Evolutionary conservation across 345 rosid genomes (phyloP), one percentile per base, ranked within the genome.

Genomic region (Hibiscus tridactylites): DNA sequence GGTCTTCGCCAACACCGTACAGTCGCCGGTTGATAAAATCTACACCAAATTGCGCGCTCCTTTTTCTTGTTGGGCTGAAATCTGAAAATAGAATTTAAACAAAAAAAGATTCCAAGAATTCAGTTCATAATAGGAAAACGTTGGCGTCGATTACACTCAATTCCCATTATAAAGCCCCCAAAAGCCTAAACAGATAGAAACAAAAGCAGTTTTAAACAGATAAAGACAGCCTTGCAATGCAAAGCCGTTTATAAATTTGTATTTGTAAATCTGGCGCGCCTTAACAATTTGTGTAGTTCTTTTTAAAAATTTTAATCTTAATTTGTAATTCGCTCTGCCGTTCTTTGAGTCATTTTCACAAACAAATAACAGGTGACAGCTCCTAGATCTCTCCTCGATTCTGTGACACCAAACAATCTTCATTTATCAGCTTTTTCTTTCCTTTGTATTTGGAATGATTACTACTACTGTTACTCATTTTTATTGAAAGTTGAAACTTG

Each of bases 121-220:
- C 86, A 71, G 84, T 69, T 68, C 71, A 71, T 62, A 73, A 80
- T 21, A 70, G 74, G 76, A 68, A 77, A 79, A 76, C 81, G 78
- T 75, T 79, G 86, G 80, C 88, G 84, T 85, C 46, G 75, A 58
- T 68, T 61, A 2, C 83, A 79, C 85, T 79, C 84, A 68, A 84
- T 79, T 77, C 85, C 84, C 80, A 16, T 58, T 5, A 64, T 60
- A 46, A 37, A 6, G 24, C 1, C 52, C 33, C 17, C 49, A 63
- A 70, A 47, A 26, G 24, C 24, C 28, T 46, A 31, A 56, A 59
- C 33, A 70, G 70, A 46, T 31, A 31, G 71, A 49, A 67, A 58
- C 58, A 52, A 29, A 37, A 49, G 9, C 46, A 66, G 57, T 35
- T 37, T 16, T 31, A 54, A 54, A 49, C 66, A 56, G 78, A 77